Evolutionary conservation across 202 grass and related monocot species (phyloP).

Genomic region (Sporobolus alterniflorus): DNA sequence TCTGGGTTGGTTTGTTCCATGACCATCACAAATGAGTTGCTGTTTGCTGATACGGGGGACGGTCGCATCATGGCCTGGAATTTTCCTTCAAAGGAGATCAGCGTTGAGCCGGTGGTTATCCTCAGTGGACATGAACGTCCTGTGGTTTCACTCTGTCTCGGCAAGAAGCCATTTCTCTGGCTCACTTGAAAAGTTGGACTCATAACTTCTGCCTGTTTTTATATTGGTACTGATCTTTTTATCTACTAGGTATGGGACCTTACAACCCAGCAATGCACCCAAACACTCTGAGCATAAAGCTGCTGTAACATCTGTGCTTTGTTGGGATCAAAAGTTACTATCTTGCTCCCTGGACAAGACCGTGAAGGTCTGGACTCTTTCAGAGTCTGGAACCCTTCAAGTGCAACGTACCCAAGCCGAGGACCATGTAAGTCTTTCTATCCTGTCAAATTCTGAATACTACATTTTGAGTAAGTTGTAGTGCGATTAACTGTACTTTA

Average conservation of each 20-base stretch:
- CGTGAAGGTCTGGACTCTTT: constrained; percentile 59
- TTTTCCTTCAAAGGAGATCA: constrained; percentile 33
- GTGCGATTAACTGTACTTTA: neutral
- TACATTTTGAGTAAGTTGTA: neutral
- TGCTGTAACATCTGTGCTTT: constrained; percentile 62
- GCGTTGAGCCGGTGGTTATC: constrained; percentile 35
- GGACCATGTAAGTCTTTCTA: constrained; percentile 52
- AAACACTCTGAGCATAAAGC: constrained; percentile 63
- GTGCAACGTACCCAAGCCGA: constrained; percentile 54
- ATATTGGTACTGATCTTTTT: constrained; percentile 7
- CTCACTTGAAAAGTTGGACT: constrained; percentile 38
- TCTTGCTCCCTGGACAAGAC: constrained; percentile 70
- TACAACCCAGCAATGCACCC: constrained; percentile 45
- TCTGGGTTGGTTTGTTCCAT: constrained; percentile 67
- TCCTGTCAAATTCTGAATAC: neutral
- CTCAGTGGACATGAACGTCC: constrained; percentile 44
- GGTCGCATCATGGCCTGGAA: constrained; percentile 56
- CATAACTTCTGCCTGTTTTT: neutral
- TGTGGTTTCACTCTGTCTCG: constrained; percentile 59
- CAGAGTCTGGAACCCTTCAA: constrained; percentile 52
- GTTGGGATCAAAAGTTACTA: constrained; percentile 63
- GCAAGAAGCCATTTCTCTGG: constrained; percentile 58
- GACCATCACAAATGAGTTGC: constrained; percentile 41
- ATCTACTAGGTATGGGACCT: constrained; percentile 65
- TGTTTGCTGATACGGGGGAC: constrained; percentile 66